Evolutionary conservation across 495 filamentous ascomycete species (phyloP).

Genomic region (Sabuloglossum arenarium): DNA sequence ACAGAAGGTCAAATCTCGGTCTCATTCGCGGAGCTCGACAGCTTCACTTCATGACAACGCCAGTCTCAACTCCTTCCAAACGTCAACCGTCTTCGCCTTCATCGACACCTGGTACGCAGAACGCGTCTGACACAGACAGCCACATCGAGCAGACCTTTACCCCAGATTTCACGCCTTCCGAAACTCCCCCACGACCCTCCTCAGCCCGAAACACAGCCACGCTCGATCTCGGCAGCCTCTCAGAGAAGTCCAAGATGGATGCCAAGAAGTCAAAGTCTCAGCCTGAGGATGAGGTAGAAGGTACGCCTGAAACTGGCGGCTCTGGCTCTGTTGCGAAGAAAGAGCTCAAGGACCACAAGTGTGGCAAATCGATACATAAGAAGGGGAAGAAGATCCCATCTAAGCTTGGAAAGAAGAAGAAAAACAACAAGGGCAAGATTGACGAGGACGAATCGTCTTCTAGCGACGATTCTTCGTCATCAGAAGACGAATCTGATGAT

Average conservation of each 20-base stretch:
- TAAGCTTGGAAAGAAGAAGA: slow-evolving; percentile 9
- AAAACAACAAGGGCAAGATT: slow-evolving; percentile 17
- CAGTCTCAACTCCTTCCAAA: not conserved
- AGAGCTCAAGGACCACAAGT: slow-evolving; percentile 7
- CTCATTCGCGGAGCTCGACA: not conserved
- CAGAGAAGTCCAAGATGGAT: not conserved
- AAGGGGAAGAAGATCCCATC: not conserved
- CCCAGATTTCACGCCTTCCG: not conserved
- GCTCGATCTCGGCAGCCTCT: not conserved
- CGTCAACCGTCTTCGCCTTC: not conserved
- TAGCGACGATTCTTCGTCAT: slow-evolving; percentile 15
- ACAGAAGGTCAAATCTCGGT: not conserved
- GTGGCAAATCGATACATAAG: slow-evolving; percentile 7
- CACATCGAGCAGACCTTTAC: not conserved
- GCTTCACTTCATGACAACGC: not conserved
- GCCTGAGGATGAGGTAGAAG: not conserved
- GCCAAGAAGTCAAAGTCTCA: not conserved
- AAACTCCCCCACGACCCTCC: not conserved
- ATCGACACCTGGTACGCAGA: not conserved
- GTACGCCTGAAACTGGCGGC: not conserved
- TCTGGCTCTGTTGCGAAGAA: not conserved
- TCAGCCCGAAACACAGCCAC: not conserved
- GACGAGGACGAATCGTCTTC: slow-evolving; percentile 13
- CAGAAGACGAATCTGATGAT: slow-evolving; percentile 15
- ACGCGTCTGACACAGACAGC: not conserved